Conservation (phyloP, 1,139 yeast genomes). For the Hemisphaericaspora xylanilytica region DNA sequence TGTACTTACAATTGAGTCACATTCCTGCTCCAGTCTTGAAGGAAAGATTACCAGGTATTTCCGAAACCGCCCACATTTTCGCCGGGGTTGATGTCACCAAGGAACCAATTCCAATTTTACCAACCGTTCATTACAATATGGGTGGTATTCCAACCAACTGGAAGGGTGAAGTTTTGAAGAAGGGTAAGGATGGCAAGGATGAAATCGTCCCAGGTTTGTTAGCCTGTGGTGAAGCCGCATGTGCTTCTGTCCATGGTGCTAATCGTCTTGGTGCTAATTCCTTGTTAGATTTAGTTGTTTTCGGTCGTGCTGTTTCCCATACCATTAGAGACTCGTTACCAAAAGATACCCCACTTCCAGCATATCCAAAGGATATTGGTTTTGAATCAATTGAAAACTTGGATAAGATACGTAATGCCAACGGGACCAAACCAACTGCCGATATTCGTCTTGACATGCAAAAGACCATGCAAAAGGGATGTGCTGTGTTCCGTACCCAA, state of each 20-base stretch:
- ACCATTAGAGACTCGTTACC: constrained; percentile 80
- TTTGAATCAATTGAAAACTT: constrained; percentile 85
- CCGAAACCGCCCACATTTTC: constrained; percentile 96
- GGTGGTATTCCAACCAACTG: constrained; percentile 99
- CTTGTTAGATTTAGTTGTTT: constrained; percentile 93
- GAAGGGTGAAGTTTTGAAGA: constrained; percentile 90
- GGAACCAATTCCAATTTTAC: constrained; percentile 98
- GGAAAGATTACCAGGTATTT: constrained; percentile 98
- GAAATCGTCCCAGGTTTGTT: constrained; percentile 87
- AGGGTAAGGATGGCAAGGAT: constrained; percentile 87
- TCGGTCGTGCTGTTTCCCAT: constrained; percentile 97
- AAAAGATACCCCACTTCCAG: constrained; percentile 84
- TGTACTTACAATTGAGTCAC: constrained; percentile 90
- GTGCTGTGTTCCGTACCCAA: constrained; percentile 95
- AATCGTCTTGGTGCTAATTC: constrained; percentile 99
- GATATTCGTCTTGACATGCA: constrained; percentile 92
- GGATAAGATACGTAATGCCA: constrained; percentile 83
- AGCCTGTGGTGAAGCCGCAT: constrained; percentile 99
- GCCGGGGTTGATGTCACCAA: constrained; percentile 99
- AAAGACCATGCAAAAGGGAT: constrained; percentile 93
- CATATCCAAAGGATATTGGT: constrained; percentile 81
- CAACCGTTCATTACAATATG: constrained; percentile 99
- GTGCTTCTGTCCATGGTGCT: constrained; percentile 99
- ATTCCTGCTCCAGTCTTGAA: constrained; percentile 88
- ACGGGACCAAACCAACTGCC: constrained; percentile 80